A percentile compares a stretch with the other conserved stretches of the same genome.
phyloP scores from a whole-genome alignment of 2,329 filamentous ascomycete genomes.

The Pestalotiopsis sp. region DNA sequence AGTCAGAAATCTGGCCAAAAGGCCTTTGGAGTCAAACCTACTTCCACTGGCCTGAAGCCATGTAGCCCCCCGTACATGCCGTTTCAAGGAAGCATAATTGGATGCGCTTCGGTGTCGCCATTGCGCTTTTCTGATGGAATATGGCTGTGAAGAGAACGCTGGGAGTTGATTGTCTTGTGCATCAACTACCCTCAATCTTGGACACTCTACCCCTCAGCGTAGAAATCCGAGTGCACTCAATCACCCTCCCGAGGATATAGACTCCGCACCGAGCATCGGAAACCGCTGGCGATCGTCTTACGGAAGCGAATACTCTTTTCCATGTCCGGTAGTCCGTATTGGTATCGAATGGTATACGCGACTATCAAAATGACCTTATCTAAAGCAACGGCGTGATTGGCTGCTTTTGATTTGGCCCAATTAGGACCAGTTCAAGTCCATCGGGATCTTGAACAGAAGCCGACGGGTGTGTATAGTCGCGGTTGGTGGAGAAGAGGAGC shows the following conservation, averaged over 20 bases:
- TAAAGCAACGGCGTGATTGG: not conserved
- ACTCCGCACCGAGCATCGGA: not conserved
- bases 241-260: not conserved
- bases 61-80: constrained; percentile 6
- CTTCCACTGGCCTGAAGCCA: constrained; percentile 16
- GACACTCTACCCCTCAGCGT: not conserved
- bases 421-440: not conserved
- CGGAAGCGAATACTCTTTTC: not conserved
- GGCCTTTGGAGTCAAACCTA: not conserved
- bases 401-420: not conserved
- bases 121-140: not conserved
- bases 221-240: not conserved
- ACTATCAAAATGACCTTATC: not conserved
- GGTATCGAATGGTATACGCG: not conserved
- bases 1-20: not conserved
- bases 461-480: not conserved
- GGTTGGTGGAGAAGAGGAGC: not conserved
- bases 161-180: not conserved
- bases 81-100: constrained; percentile 12
- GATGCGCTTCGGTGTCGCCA: constrained; percentile 8
- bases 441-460: constrained; percentile 2
- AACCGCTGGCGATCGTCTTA: not conserved
- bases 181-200: not conserved
- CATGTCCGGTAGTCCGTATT: not conserved
- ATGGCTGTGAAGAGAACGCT: not conserved